Evolutionary conservation across 805 yeast species (phyloP), one percentile per base, ranked within the genome.

Genomic region (Phaffomyces thermotolerans): DNA sequence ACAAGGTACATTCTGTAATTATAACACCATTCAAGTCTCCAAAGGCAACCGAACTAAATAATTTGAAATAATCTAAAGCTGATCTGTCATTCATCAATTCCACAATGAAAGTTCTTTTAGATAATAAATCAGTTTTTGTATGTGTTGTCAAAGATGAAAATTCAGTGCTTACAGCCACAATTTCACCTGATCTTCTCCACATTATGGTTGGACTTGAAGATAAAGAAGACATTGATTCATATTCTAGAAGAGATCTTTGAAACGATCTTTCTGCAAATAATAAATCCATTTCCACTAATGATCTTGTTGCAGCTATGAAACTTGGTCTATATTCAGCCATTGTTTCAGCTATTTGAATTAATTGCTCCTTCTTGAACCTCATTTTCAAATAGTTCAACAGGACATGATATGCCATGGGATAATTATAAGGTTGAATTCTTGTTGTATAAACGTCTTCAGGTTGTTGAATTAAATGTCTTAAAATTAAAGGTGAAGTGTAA

Each of bases 341-440:
- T 2, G 72, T 64, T 46, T 62, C 61, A 8, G 72, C 71, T 46
- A 70, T 65, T 45, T 80, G 76, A 46, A 88, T 83, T 47, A 91
- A 69, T 63, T 81, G 80, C 14, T 73, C 73, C 51, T 79, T 78
- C 39, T 79, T 75, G 61, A 91, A 89, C 41, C 98, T 66, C 33
- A 75, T 67, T 45, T 84, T 70, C 44, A 91, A 67, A 59, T 89
- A 90, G n/a, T 80, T 75, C 54, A 87, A 75, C 35, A 91, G 70
- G 37, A 81, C 79, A 63, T 88, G 96, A 60, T 84, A 91, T 4
- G 96, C 96, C n/a, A 86, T 83, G 1, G 96, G 91, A 56, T 93
- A 91, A n/a, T 90, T 77, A 57, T 84, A 91, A 1, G 98, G 96
- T 37, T 69, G 73, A 10, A 68, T 72, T n/a, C 88, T 84, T 34